A percentile compares a stretch with the other conserved stretches of the same genome.
These are phyloP conservation scores for Acanthamoeba castellanii DNA, from an alignment of 208 protist genomes.

Conservation along the genomic window DNA sequence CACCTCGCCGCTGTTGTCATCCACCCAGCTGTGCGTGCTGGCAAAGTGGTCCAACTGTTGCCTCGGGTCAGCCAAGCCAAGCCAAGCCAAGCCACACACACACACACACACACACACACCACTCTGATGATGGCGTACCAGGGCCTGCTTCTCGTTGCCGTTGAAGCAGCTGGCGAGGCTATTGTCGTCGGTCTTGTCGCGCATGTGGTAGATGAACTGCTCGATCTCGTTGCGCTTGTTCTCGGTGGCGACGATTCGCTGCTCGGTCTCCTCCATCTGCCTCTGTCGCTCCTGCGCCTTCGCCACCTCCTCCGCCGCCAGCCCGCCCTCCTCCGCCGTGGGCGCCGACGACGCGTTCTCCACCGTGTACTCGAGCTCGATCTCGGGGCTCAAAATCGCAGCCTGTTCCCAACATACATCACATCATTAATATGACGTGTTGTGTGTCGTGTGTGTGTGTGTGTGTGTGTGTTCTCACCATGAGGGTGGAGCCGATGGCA, in stretches of 20 bases:
- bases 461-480: not conserved
- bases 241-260: slow-evolving; percentile 43
- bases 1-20: slow-evolving; percentile 54
- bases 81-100: not conserved
- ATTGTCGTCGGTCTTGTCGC: not conserved
- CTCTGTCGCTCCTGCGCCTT: not conserved
- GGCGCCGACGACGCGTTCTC: slow-evolving; percentile 31
- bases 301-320: not conserved
- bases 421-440: too few relatives aligned
- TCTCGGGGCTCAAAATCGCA: slow-evolving; percentile 49
- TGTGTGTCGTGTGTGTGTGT: not conserved
- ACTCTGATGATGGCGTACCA: not conserved
- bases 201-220: slow-evolving; percentile 41
- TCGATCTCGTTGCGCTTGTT: slow-evolving; percentile 66
- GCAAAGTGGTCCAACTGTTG: not conserved
- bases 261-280: slow-evolving; percentile 11
- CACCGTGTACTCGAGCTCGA: slow-evolving; percentile 51
- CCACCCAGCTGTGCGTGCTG: not conserved
- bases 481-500: slow-evolving; percentile 57
- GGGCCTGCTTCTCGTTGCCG: slow-evolving; percentile 18
- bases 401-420: not conserved
- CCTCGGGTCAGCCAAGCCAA: not conserved
- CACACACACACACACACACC: not conserved
- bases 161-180: not conserved
- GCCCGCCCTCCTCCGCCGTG: slow-evolving; percentile 11